Conservation (phyloP, 495 filamentous ascomycete species). For the Venustampulla echinocandica region DNA sequence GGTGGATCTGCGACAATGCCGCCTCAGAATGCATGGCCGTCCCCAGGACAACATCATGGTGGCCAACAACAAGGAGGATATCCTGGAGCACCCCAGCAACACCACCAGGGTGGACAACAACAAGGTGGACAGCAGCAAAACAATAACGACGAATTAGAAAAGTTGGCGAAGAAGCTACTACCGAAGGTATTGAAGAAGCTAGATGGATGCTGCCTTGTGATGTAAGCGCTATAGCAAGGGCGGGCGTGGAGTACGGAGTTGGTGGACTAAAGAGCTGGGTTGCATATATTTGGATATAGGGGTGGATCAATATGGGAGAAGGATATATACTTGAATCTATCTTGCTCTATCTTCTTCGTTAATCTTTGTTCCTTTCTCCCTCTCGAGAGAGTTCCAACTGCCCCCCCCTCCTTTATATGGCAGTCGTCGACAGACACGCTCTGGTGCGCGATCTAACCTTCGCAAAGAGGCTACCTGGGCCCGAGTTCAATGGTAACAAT, state of each 20-base stretch:
- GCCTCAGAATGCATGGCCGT: constrained; percentile 15
- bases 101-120: constrained; percentile 15
- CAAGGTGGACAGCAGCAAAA: constrained; percentile 28
- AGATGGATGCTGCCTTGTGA: constrained; percentile 64
- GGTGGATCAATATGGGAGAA: too few relatives aligned
- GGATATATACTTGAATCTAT: too few relatives aligned
- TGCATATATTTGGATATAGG: too few relatives aligned
- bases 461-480: too few relatives aligned
- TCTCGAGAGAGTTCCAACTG: too few relatives aligned
- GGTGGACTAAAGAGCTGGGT: too few relatives aligned
- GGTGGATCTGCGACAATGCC: constrained; percentile 36
- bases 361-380: too few relatives aligned
- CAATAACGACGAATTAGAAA: constrained; percentile 54
- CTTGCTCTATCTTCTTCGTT: too few relatives aligned
- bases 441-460: too few relatives aligned
- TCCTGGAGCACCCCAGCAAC: constrained; percentile 2
- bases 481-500: too few relatives aligned
- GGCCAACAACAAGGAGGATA: constrained; percentile 18
- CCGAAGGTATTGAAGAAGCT: constrained; percentile 50
- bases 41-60: constrained; percentile 5
- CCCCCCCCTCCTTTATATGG: too few relatives aligned
- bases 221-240: constrained; percentile 43
- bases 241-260: background rate
- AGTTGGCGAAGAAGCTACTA: constrained; percentile 53
- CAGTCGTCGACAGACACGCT: too few relatives aligned